Conservation (phyloP, 2,329 filamentous ascomycete genomes). For the Kalaharituber pfeilii region DNA sequence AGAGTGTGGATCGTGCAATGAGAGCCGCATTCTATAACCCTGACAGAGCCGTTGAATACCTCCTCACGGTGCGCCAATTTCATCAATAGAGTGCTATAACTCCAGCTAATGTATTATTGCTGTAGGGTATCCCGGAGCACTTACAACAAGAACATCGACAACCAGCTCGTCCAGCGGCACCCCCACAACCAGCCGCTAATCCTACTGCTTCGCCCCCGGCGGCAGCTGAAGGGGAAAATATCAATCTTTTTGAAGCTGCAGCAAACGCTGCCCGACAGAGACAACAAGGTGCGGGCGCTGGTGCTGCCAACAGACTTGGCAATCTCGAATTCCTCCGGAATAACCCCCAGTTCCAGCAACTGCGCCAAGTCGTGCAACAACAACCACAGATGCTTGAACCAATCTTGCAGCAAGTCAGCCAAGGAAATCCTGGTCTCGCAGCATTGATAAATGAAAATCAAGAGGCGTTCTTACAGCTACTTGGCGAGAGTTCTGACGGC, state of each 20-base stretch:
- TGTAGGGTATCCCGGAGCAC: conserved; percentile 88
- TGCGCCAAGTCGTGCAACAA: conserved; percentile 91
- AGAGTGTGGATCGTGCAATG: conserved; percentile 84
- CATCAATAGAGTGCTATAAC: not conserved
- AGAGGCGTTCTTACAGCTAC: conserved; percentile 76
- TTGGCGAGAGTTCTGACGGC: conserved; percentile 74
- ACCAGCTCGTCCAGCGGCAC: conserved; percentile 19
- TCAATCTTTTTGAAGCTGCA: conserved; percentile 87
- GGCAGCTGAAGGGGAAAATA: conserved; percentile 45
- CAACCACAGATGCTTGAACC: conserved; percentile 97
- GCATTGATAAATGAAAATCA: conserved; percentile 82
- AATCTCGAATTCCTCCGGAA: conserved; percentile 87
- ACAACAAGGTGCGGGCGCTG: conserved; percentile 32
- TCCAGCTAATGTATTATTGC: conserved; percentile 4
- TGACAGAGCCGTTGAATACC: conserved; percentile 90
- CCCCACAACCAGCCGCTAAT: conserved; percentile 31
- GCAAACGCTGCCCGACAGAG: conserved; percentile 49
- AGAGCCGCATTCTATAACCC: conserved; percentile 94
- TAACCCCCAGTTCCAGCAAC: conserved; percentile 94
- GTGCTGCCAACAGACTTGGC: conserved; percentile 39
- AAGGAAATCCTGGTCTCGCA: conserved; percentile 85
- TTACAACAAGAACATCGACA: conserved; percentile 45
- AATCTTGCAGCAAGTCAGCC: conserved; percentile 86
- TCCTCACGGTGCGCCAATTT: conserved; percentile 51
- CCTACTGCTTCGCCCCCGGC: conserved; percentile 30